phyloP scores from a whole-genome alignment of 176 grass and related monocot genomes.

The Chrysopogon serrulatus region DNA sequence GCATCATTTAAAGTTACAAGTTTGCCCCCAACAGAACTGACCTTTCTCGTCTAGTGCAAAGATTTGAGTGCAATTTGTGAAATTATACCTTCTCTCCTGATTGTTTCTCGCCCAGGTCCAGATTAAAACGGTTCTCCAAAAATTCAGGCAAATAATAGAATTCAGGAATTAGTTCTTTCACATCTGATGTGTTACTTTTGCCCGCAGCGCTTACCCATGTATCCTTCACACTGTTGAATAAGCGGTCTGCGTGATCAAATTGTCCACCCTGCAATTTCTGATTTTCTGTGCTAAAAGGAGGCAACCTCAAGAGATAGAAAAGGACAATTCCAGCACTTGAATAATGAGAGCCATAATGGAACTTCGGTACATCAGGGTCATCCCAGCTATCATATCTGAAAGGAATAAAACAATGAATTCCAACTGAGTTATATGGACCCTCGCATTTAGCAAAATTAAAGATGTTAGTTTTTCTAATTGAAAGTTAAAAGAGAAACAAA shows the following conservation, averaged over 20 bases:
- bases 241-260: slow-evolving; percentile 95
- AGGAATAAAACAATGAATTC: slow-evolving; percentile 18
- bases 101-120: slow-evolving; percentile 97
- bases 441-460: background rate
- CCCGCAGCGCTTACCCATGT: slow-evolving; percentile 94
- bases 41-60: background rate
- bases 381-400: slow-evolving; percentile 98
- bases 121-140: slow-evolving; percentile 87
- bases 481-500: slow-evolving; percentile 19
- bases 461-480: background rate
- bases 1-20: slow-evolving; percentile 27
- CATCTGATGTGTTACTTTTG: slow-evolving; percentile 99
- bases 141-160: slow-evolving; percentile 99
- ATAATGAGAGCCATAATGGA: slow-evolving; percentile 99
- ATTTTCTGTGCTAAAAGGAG: slow-evolving; percentile 88
- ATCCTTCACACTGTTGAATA: slow-evolving; percentile 91
- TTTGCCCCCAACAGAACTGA: slow-evolving; percentile 7
- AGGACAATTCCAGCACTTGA: slow-evolving; percentile 98
- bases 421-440: slow-evolving; percentile 11
- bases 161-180: slow-evolving; percentile 99
- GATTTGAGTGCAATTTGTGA: background rate
- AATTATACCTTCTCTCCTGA: slow-evolving; percentile 87
- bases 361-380: slow-evolving; percentile 98
- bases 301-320: slow-evolving; percentile 95
- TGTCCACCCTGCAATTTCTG: slow-evolving; percentile 95